Conservation (phyloP, 768 basidiomycete species). For the Cystofilobasidium capitatum region DNA sequence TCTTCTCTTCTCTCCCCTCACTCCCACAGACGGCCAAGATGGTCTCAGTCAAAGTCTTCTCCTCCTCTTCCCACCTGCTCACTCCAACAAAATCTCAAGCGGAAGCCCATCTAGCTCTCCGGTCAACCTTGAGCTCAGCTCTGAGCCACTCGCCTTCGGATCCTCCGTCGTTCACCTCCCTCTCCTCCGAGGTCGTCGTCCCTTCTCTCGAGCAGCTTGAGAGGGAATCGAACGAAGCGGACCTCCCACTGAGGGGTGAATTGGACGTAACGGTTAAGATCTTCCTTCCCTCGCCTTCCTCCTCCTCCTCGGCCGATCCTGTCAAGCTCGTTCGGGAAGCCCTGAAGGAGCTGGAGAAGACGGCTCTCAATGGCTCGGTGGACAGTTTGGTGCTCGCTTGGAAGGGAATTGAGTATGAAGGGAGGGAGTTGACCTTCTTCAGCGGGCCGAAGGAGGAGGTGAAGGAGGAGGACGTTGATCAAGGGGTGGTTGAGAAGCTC, state of each 20-base stretch:
- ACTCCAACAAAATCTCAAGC: too few relatives aligned
- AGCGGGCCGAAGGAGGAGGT: too few relatives aligned
- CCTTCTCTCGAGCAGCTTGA: not conserved
- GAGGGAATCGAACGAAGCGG: too few relatives aligned
- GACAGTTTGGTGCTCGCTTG: conserved; percentile 14
- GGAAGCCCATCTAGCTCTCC: too few relatives aligned
- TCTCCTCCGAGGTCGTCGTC: conserved; percentile 4
- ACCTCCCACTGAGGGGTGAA: too few relatives aligned
- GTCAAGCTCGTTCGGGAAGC: not conserved
- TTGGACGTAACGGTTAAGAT: conserved; percentile 15
- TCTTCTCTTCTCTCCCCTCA: too few relatives aligned
- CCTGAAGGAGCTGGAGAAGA: not conserved
- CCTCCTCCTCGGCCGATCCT: not conserved
- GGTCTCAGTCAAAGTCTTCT: conserved; percentile 10
- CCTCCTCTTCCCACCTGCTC: conserved; percentile 6
- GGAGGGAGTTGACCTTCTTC: conserved; percentile 16
- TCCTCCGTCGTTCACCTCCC: too few relatives aligned
- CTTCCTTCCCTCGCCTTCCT: conserved; percentile 8
- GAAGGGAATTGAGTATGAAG: conserved; percentile 12
- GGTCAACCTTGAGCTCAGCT: too few relatives aligned
- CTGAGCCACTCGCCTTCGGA: too few relatives aligned
- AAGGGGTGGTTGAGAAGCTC: not conserved
- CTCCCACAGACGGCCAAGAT: not conserved
- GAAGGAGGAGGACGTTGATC: not conserved
- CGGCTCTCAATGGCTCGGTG: not conserved